These are phyloP conservation scores for Colletotrichum zoysiae DNA, from an alignment of 2,329 filamentous ascomycete species.

Conservation along the genomic window DNA sequence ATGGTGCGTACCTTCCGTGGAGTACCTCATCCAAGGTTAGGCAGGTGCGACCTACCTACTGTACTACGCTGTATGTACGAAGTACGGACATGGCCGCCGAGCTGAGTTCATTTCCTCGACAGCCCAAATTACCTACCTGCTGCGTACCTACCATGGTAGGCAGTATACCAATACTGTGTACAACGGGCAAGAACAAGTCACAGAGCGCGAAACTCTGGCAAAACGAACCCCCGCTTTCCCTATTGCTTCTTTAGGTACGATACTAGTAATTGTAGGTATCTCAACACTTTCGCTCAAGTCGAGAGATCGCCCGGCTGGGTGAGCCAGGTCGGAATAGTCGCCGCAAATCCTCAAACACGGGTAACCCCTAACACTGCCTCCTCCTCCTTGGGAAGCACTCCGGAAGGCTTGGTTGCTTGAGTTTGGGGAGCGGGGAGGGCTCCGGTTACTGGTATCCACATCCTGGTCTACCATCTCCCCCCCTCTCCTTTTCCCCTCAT, in stretches of 20 bases:
- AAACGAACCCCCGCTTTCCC: slow-evolving; percentile 1
- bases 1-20: too few species aligned
- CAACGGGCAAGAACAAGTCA: neutral
- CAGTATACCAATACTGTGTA: neutral
- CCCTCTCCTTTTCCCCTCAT: neutral
- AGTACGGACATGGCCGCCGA: too few species aligned
- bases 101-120: too few species aligned
- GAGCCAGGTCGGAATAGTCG: slow-evolving; percentile 24
- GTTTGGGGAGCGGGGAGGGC: neutral
- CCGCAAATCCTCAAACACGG: slow-evolving; percentile 35
- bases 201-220: neutral
- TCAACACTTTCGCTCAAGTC: neutral
- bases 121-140: too few species aligned
- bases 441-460: slow-evolving; percentile 25
- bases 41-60: too few species aligned
- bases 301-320: slow-evolving; percentile 13
- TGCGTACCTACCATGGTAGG: too few species aligned
- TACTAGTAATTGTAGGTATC: neutral
- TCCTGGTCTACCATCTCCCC: neutral
- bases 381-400: neutral
- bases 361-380: slow-evolving; percentile 13
- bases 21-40: too few species aligned
- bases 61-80: too few species aligned
- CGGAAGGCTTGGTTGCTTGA: neutral
- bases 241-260: slow-evolving; percentile 3